These are phyloP conservation scores for Aspergillus olivimuriae DNA, from an alignment of 495 filamentous ascomycete genomes.

Conservation along the genomic window DNA sequence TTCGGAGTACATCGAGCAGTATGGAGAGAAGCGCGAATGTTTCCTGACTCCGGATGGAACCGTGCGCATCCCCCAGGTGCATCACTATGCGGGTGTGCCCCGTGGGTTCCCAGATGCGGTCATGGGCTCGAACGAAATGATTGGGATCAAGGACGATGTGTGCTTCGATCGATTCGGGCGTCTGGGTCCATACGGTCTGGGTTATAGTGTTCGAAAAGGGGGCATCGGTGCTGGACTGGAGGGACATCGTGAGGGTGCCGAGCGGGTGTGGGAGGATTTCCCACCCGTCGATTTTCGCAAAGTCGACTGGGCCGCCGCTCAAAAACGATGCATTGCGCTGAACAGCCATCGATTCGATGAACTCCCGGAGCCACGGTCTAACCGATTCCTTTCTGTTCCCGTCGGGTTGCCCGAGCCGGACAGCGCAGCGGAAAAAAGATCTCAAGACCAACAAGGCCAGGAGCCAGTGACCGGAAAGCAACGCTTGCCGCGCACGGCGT, in stretches of 20 bases:
- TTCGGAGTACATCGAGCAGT: slow-evolving; percentile 48
- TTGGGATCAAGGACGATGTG: slow-evolving; percentile 77
- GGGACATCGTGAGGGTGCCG: slow-evolving; percentile 69
- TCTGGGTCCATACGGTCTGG: slow-evolving; percentile 82
- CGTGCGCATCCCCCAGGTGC: slow-evolving; percentile 58
- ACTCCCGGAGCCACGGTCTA: slow-evolving; percentile 30
- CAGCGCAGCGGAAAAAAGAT: slow-evolving; percentile 4
- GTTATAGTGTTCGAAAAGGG: slow-evolving; percentile 69
- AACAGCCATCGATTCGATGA: slow-evolving; percentile 69
- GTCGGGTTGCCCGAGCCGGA: slow-evolving; percentile 24
- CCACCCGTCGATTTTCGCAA: slow-evolving; percentile 66
- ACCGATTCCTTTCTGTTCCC: slow-evolving; percentile 42
- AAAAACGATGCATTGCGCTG: slow-evolving; percentile 59
- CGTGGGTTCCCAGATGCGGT: slow-evolving; percentile 75
- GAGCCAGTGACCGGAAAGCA: slow-evolving; percentile 16
- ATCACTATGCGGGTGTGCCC: slow-evolving; percentile 66
- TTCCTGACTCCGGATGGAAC: slow-evolving; percentile 61
- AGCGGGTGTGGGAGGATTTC: slow-evolving; percentile 63
- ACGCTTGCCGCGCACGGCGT: slow-evolving; percentile 49
- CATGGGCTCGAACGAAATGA: slow-evolving; percentile 72
- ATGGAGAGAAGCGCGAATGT: slow-evolving; percentile 64
- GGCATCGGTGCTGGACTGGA: slow-evolving; percentile 77
- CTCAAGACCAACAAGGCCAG: slow-evolving; percentile 7
- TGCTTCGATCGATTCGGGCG: slow-evolving; percentile 93
- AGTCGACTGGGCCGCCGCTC: slow-evolving; percentile 69